phyloP scores from a whole-genome alignment of 768 basidiomycete genomes.

The Hebeloma cylindrosporum region DNA sequence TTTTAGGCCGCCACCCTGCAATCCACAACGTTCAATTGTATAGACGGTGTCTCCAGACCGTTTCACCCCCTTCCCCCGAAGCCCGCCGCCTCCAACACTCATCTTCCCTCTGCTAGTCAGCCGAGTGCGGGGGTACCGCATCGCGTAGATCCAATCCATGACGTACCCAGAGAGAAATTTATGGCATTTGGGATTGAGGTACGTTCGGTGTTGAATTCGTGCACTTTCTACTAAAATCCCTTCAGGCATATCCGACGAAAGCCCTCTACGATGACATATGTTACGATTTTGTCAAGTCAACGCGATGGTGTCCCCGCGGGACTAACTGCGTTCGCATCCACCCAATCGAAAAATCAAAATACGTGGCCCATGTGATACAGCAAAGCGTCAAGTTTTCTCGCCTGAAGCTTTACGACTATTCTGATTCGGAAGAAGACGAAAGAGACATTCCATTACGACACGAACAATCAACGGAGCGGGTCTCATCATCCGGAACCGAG shows the following conservation, averaged over 20 bases:
- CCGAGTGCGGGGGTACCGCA: not conserved
- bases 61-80: not conserved
- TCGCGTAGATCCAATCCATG: too few relatives aligned
- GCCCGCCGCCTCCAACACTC: not conserved
- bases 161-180: conserved; percentile 22
- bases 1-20: not conserved
- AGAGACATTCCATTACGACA: not conserved
- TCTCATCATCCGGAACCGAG: too few relatives aligned
- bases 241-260: conserved; percentile 30
- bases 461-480: not conserved
- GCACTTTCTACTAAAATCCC: not conserved
- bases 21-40: conserved; percentile 12
- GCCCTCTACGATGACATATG: conserved; percentile 32
- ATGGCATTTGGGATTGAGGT: conserved; percentile 26
- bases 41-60: conserved; percentile 17
- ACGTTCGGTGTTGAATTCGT: not conserved
- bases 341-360: conserved; percentile 22
- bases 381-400: conserved; percentile 7
- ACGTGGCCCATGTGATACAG: conserved; percentile 8
- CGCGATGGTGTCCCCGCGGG: conserved; percentile 20
- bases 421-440: not conserved
- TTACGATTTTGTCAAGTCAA: conserved; percentile 24
- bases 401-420: conserved; percentile 8
- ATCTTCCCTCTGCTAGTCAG: not conserved
- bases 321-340: conserved; percentile 30